Conservation (phyloP, 179 eudicot genomes). For the Beta macrorhiza region DNA sequence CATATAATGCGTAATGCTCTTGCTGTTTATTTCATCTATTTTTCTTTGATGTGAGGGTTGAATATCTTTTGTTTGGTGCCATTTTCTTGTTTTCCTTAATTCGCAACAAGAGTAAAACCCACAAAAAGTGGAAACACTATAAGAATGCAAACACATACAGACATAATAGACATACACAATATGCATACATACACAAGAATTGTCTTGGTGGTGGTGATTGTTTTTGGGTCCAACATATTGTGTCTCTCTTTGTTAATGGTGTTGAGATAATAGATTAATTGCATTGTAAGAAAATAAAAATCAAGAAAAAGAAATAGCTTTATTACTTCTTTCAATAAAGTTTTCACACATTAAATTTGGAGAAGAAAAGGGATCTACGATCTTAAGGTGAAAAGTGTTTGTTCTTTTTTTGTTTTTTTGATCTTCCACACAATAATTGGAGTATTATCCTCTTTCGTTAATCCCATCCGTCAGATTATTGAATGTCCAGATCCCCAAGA, state of each 20-base stretch:
- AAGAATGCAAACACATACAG: slow-evolving; percentile 26
- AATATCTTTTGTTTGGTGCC: background rate
- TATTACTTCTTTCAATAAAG: slow-evolving; percentile 7
- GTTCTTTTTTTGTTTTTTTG: slow-evolving; percentile 4
- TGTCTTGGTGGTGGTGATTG: slow-evolving; percentile 32
- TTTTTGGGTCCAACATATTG: slow-evolving; percentile 24
- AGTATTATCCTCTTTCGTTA: slow-evolving; percentile 1
- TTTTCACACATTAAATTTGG: slow-evolving; percentile 9
- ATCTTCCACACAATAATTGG: background rate
- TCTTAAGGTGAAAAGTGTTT: slow-evolving; percentile 22
- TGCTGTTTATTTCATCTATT: background rate
- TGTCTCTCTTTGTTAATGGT: slow-evolving; percentile 26
- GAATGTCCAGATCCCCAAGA: slow-evolving; percentile 31
- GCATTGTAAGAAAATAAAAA: background rate
- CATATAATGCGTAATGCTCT: too few species aligned
- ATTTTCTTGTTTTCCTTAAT: background rate
- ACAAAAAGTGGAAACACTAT: slow-evolving; percentile 26
- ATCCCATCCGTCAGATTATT: slow-evolving; percentile 28
- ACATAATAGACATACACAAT: slow-evolving; percentile 15
- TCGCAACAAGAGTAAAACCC: slow-evolving; percentile 23
- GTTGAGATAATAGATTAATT: background rate
- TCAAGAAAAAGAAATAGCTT: background rate
- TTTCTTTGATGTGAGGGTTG: background rate
- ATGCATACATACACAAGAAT: slow-evolving; percentile 15
- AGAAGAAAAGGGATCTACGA: slow-evolving; percentile 14